A percentile compares a stretch with the other conserved stretches of the same genome.
Conservation (phyloP, 2,329 filamentous ascomycete species). For the Cercospora berteroae region DNA sequence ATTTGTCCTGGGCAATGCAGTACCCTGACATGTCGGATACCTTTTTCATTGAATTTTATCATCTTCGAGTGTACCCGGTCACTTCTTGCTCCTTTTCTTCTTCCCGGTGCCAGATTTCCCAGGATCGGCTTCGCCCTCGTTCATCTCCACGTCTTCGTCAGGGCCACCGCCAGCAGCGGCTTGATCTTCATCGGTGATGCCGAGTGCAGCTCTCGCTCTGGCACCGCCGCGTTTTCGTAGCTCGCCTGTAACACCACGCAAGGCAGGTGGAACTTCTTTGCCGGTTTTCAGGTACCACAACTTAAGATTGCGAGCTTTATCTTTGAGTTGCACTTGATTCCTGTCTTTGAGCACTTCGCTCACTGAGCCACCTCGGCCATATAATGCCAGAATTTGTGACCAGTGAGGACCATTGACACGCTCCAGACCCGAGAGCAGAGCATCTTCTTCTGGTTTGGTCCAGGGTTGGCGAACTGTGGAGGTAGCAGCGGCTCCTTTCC, state of each 20-base stretch:
- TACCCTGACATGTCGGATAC: not conserved
- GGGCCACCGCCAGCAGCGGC: not conserved
- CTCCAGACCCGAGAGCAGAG: slow-evolving; percentile 82
- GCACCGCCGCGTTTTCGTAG: slow-evolving; percentile 65
- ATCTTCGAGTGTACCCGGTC: not conserved
- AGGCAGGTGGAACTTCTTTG: slow-evolving; percentile 83
- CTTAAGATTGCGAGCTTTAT: slow-evolving; percentile 87
- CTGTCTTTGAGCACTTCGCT: slow-evolving; percentile 82
- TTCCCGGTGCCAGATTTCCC: slow-evolving; percentile 8
- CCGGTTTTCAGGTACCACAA: slow-evolving; percentile 89
- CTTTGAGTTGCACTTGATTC: slow-evolving; percentile 88
- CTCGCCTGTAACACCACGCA: slow-evolving; percentile 85
- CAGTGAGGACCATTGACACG: slow-evolving; percentile 88
- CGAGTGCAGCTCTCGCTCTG: slow-evolving; percentile 37
- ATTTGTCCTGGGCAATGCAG: too few species aligned
- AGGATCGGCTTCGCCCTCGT: slow-evolving; percentile 13
- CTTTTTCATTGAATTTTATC: not conserved
- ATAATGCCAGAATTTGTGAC: slow-evolving; percentile 85
- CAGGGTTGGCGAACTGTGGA: slow-evolving; percentile 64
- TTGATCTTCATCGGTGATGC: slow-evolving; percentile 20
- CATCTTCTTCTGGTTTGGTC: slow-evolving; percentile 86
- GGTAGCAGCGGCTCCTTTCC: slow-evolving; percentile 22
- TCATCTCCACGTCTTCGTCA: slow-evolving; percentile 11
- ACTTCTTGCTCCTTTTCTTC: slow-evolving; percentile 22
- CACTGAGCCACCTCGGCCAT: slow-evolving; percentile 74